Percentiles rank a stretch among this genome's conserved stretches.
Evolutionary conservation across 306 rosid species (phyloP).

Genomic region (Gillenia trifoliata): DNA sequence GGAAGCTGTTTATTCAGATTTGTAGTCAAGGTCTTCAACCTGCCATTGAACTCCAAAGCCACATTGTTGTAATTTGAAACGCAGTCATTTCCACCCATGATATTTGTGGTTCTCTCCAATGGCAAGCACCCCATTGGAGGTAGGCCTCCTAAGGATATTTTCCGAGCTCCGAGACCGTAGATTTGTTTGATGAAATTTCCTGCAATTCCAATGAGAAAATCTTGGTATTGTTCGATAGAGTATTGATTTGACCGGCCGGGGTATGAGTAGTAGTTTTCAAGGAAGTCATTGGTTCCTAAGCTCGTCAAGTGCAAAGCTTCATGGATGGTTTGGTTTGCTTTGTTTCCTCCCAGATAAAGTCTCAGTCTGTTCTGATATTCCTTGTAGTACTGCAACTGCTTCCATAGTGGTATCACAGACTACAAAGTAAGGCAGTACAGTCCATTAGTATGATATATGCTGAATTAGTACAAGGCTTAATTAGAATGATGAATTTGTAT

Average conservation of each 20-base stretch:
- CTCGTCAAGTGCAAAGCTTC: constrained; percentile 63
- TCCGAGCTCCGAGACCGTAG: constrained; percentile 70
- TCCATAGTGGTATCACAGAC: constrained; percentile 87
- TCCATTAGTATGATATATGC: neutral
- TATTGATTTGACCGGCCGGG: constrained; percentile 42
- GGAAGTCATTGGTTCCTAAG: constrained; percentile 85
- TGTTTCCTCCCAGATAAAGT: constrained; percentile 43
- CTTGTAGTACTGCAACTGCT: constrained; percentile 68
- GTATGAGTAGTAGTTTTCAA: constrained; percentile 71
- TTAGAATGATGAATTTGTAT: neutral
- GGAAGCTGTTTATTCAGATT: constrained; percentile 55
- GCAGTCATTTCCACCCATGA: constrained; percentile 48
- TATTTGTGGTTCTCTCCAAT: constrained; percentile 64
- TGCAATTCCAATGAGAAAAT: constrained; percentile 56
- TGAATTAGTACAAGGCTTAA: neutral
- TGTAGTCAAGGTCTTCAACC: constrained; percentile 38
- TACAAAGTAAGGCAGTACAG: constrained; percentile 21
- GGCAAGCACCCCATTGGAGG: constrained; percentile 99
- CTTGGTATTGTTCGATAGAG: constrained; percentile 46
- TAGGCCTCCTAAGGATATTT: constrained; percentile 78
- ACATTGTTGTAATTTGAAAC: constrained; percentile 39
- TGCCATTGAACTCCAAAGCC: constrained; percentile 68
- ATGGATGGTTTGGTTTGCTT: constrained; percentile 38
- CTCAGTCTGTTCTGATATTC: constrained; percentile 56
- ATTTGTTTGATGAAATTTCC: constrained; percentile 51